These are phyloP conservation scores for Oryza rufipogon DNA, from an alignment of 176 grass and related monocot species.

Conservation along the genomic window DNA sequence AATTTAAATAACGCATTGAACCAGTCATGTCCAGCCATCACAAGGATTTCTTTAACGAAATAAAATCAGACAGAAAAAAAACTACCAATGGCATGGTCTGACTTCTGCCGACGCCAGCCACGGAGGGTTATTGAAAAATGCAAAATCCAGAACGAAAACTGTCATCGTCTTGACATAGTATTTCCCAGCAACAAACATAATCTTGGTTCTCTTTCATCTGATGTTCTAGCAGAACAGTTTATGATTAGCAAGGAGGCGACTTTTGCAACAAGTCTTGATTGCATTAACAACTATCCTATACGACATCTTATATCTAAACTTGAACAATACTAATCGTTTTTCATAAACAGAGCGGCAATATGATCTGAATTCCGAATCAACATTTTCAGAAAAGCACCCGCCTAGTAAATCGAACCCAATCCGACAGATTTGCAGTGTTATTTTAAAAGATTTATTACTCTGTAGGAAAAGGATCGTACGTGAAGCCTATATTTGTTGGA, in stretches of 20 bases:
- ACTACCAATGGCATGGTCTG: not conserved
- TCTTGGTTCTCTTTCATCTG: not conserved
- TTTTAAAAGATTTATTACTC: too few relatives aligned
- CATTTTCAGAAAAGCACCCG: too few relatives aligned
- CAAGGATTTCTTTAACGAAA: not conserved
- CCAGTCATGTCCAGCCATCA: not conserved
- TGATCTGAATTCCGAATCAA: not conserved
- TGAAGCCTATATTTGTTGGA: not conserved
- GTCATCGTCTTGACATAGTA: not conserved
- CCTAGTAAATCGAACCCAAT: not conserved
- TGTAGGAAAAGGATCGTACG: not conserved
- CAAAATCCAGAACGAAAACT: not conserved
- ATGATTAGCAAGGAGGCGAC: not conserved
- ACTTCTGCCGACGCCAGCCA: not conserved
- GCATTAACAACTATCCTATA: too few relatives aligned
- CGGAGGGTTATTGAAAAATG: not conserved
- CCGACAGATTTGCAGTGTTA: not conserved
- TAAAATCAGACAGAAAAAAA: not conserved
- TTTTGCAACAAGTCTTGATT: not conserved
- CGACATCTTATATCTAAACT: too few relatives aligned
- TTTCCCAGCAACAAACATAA: not conserved
- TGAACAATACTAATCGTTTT: too few relatives aligned
- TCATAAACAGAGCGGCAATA: not conserved
- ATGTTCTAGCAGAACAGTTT: not conserved
- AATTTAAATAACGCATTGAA: not conserved